Percentiles rank a stretch among this genome's conserved stretches.
Conservation (phyloP, 768 basidiomycete species). For the Agaricus bisporus region DNA sequence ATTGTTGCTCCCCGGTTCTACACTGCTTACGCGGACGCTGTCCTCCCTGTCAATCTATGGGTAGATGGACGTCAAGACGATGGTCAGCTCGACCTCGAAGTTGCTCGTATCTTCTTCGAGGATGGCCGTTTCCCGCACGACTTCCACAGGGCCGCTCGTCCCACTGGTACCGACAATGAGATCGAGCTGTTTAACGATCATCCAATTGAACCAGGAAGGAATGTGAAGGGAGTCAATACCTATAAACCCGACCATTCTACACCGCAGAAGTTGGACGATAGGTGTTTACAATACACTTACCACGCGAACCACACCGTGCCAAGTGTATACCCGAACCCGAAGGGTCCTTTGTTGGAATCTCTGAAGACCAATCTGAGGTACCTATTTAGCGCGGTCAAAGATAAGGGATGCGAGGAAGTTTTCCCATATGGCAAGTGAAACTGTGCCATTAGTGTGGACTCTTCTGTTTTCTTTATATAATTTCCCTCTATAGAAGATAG, state of each 20-base stretch:
- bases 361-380: too few species aligned
- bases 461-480: too few species aligned
- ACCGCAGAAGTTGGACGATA: not conserved
- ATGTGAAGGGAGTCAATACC: constrained; percentile 11
- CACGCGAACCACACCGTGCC: constrained; percentile 13
- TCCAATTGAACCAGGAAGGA: constrained; percentile 14
- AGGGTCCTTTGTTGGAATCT: not conserved
- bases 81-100: constrained; percentile 11
- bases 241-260: constrained; percentile 11
- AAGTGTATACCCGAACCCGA: constrained; percentile 17
- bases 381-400: too few species aligned
- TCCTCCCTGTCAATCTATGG: constrained; percentile 15
- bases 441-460: too few species aligned
- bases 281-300: constrained; percentile 12
- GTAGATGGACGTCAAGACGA: constrained; percentile 15
- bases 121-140: constrained; percentile 14
- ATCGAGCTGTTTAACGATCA: not conserved
- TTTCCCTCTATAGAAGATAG: too few species aligned
- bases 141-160: constrained; percentile 11
- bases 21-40: constrained; percentile 13
- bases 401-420: too few species aligned
- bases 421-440: too few species aligned
- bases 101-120: constrained; percentile 16
- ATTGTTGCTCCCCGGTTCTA: constrained; percentile 14
- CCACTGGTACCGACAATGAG: not conserved